Evolutionary conservation across 768 basidiomycete species (phyloP).

Genomic region (Trichaptum fuscoviolaceum): DNA sequence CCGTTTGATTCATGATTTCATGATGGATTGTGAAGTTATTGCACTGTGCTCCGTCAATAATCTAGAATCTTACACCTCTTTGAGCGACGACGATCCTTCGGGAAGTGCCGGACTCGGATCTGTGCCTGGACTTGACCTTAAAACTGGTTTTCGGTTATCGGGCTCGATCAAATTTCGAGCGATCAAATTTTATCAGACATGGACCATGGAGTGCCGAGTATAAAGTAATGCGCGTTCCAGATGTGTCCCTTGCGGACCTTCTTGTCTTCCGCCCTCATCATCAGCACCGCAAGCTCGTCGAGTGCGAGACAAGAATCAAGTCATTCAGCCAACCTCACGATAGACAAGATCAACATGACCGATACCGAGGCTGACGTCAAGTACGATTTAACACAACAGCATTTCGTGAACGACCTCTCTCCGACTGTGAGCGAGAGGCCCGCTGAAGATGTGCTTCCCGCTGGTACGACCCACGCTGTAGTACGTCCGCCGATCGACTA

Average conservation of each 20-base stretch:
- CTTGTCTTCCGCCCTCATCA: background rate
- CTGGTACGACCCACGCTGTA: background rate
- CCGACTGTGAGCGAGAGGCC: background rate
- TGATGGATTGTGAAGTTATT: too few species aligned
- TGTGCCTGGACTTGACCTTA: background rate
- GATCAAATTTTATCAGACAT: constrained; percentile 1
- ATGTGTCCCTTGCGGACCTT: background rate
- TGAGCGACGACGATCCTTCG: background rate
- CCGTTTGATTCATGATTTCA: too few species aligned
- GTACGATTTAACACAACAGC: background rate
- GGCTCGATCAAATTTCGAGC: background rate
- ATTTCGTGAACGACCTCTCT: background rate
- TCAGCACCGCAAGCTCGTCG: background rate
- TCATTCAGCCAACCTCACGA: background rate
- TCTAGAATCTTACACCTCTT: too few species aligned
- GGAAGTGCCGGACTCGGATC: background rate
- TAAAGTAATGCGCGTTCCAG: background rate
- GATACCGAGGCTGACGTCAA: background rate
- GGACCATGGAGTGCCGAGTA: background rate
- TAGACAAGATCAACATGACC: background rate
- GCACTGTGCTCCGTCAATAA: too few species aligned
- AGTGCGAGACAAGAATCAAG: background rate
- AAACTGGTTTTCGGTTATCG: background rate
- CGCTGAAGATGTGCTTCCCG: background rate
- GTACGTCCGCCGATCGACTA: constrained; percentile 61